Percentiles rank a stretch among this genome's conserved stretches.
phyloP scores from a whole-genome alignment of 768 basidiomycete species.

The Atractiella rhizophila region DNA sequence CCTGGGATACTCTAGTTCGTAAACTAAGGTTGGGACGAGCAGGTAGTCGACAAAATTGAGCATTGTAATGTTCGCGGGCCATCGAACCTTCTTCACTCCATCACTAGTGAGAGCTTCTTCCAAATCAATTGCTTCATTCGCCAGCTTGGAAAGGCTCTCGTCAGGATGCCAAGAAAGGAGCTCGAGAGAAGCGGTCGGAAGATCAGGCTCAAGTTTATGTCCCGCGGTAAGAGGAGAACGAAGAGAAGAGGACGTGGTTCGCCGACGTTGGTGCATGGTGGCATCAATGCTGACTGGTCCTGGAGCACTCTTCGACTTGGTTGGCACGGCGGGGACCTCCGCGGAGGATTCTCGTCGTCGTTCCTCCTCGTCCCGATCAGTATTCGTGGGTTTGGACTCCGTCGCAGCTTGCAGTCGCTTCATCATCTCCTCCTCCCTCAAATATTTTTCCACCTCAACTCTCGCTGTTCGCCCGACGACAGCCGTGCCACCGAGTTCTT shows the following conservation, averaged over 20 bases:
- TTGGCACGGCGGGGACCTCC: conserved; percentile 1
- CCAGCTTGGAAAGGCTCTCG: conserved; percentile 37
- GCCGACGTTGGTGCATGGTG: not conserved
- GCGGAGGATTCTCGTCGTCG: too few relatives aligned
- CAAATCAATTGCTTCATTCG: conserved; percentile 49
- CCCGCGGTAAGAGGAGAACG: not conserved
- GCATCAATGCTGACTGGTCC: not conserved
- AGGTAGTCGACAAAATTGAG: conserved; percentile 64
- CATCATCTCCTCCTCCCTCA: too few relatives aligned
- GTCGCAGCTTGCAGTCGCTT: not conserved
- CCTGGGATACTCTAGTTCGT: conserved; percentile 85
- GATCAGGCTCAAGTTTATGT: not conserved
- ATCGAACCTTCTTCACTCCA: conserved; percentile 41
- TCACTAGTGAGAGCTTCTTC: conserved; percentile 47
- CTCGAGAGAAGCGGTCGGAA: conserved; percentile 3
- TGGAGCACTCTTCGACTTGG: not conserved
- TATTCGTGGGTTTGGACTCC: not conserved
- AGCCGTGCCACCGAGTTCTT: conserved; percentile 40
- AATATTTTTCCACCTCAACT: too few relatives aligned
- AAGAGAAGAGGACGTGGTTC: not conserved
- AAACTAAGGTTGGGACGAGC: conserved; percentile 73
- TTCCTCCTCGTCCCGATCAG: too few relatives aligned
- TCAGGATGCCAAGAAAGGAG: conserved; percentile 42
- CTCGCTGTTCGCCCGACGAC: conserved; percentile 23
- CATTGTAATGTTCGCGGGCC: conserved; percentile 62